Conservation (phyloP, 23 red algal species). For the Cyanidium caldarium region DNA sequence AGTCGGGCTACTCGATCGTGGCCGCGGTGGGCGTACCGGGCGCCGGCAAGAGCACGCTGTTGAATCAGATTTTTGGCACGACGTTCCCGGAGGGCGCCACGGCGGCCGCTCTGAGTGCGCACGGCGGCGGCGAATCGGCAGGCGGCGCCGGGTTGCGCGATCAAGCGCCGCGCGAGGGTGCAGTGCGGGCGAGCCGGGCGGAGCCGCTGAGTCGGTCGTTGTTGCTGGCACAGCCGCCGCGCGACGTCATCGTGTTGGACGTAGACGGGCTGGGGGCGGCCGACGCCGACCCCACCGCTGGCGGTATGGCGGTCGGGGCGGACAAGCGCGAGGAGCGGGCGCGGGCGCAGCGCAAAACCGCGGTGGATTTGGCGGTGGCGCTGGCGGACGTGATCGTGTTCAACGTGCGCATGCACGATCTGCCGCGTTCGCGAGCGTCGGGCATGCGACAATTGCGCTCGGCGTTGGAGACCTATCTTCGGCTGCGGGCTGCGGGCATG, state of each 20-base stretch:
- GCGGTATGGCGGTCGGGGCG: too few relatives aligned
- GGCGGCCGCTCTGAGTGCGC: not conserved
- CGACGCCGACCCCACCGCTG: too few relatives aligned
- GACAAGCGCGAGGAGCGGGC: not conserved
- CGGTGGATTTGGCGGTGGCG: conserved; percentile 2
- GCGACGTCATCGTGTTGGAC: conserved; percentile 12
- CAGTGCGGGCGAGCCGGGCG: not conserved
- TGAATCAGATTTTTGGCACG: conserved; percentile 20
- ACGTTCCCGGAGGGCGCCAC: not conserved
- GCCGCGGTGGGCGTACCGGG: conserved; percentile 5
- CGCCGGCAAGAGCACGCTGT: conserved; percentile 16
- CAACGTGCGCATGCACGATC: conserved; percentile 2
- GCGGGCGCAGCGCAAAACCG: not conserved
- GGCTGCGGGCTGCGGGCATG: conserved; percentile 16
- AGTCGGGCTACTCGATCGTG: conserved; percentile 8
- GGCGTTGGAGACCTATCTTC: conserved; percentile 9
- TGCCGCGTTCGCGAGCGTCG: not conserved
- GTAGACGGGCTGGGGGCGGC: conserved; percentile 23
- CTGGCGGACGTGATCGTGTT: conserved; percentile 23
- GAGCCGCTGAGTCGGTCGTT: not conserved
- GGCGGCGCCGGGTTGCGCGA: not conserved
- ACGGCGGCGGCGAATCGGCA: not conserved
- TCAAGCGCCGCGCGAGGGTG: not conserved
- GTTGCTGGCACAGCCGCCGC: conserved; percentile 7
- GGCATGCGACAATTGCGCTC: conserved; percentile 3